phyloP scores from a whole-genome alignment of 2,329 filamentous ascomycete genomes.

The Pseudogymnoascus sp. region DNA sequence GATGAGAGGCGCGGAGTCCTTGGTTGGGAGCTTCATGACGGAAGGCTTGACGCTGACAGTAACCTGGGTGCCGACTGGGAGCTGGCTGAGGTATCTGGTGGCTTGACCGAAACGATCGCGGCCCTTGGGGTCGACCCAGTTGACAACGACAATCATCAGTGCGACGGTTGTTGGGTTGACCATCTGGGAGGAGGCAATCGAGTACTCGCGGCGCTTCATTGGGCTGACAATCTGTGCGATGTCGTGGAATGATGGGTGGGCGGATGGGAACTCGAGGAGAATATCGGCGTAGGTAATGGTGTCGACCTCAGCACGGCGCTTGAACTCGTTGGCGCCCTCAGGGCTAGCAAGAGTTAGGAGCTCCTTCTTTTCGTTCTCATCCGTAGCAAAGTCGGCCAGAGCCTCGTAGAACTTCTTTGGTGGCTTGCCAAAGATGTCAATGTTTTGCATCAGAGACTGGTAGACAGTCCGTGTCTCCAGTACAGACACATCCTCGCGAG shows the following conservation, averaged over 20 bases:
- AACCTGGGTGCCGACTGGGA: slow-evolving; percentile 68
- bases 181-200: slow-evolving; percentile 95
- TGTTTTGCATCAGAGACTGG: slow-evolving; percentile 83
- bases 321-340: slow-evolving; percentile 83
- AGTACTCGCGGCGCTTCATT: slow-evolving; percentile 96
- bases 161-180: slow-evolving; percentile 85
- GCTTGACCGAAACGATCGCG: slow-evolving; percentile 89
- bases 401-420: slow-evolving; percentile 97
- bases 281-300: slow-evolving; percentile 87
- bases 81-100: slow-evolving; percentile 75
- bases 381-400: slow-evolving; percentile 75
- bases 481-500: slow-evolving; percentile 66
- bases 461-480: slow-evolving; percentile 87
- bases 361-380: slow-evolving; percentile 74
- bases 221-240: slow-evolving; percentile 81
- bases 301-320: slow-evolving; percentile 83
- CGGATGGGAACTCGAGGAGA: slow-evolving; percentile 81
- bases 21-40: slow-evolving; percentile 94
- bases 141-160: slow-evolving; percentile 94
- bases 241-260: slow-evolving; percentile 81
- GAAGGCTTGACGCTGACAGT: slow-evolving; percentile 95
- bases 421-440: slow-evolving; percentile 94
- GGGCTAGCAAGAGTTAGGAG: slow-evolving; percentile 69
- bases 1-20: slow-evolving; percentile 86
- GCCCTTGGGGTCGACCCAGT: slow-evolving; percentile 85